phyloP scores from a whole-genome alignment of 768 basidiomycete species.

The Phanerochaete carnosa region DNA sequence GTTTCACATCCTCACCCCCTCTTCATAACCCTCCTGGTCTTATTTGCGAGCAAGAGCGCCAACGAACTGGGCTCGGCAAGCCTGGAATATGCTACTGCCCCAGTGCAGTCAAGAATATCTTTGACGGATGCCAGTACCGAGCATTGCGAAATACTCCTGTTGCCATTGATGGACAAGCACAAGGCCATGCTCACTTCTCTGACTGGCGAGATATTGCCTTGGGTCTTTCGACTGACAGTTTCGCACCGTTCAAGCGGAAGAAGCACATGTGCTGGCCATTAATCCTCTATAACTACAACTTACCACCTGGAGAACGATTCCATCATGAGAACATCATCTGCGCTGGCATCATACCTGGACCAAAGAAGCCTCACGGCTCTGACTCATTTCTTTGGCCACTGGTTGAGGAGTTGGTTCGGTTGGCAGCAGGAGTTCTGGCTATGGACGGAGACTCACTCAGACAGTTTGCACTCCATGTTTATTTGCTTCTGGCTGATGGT shows the following conservation, averaged over 20 bases:
- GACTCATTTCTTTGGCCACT: conserved; percentile 27
- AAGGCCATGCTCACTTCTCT: conserved; percentile 32
- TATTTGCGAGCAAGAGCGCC: too few relatives aligned
- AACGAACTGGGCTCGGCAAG: too few relatives aligned
- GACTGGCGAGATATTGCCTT: conserved; percentile 39
- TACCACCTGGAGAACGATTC: conserved; percentile 18
- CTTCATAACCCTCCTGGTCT: too few relatives aligned
- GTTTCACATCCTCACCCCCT: too few relatives aligned
- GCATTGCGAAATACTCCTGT: conserved; percentile 16
- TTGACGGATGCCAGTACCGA: neutral
- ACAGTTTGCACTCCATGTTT: conserved; percentile 8
- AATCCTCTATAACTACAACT: conserved; percentile 37
- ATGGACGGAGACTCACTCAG: too few relatives aligned
- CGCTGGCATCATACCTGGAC: conserved; percentile 22
- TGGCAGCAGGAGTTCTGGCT: conserved; percentile 20
- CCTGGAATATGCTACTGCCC: neutral
- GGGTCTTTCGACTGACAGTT: conserved; percentile 40
- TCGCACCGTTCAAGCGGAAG: conserved; percentile 31
- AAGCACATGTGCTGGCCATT: conserved; percentile 38
- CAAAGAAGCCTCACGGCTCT: conserved; percentile 18
- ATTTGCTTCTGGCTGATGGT: conserved; percentile 19
- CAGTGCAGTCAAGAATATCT: neutral
- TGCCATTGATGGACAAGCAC: conserved; percentile 22
- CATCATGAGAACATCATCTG: conserved; percentile 16
- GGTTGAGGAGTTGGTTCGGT: conserved; percentile 23